Base-by-base conservation (phyloP, 2,329 filamentous ascomycete species). In the Verticillium dahliae region DNA sequence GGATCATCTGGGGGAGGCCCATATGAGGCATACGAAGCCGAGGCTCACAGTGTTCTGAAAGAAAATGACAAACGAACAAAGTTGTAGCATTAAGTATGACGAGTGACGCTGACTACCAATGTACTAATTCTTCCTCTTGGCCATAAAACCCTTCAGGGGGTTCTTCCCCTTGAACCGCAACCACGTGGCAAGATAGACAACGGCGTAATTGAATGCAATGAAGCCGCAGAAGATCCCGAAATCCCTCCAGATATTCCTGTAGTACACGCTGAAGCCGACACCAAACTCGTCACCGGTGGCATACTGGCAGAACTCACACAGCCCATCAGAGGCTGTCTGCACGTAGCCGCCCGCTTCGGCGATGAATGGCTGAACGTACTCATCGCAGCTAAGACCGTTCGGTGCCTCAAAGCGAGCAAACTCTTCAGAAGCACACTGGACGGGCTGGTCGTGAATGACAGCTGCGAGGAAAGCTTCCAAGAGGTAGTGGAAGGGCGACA, bases 401-500 rank as follows among this genome's bases (percentile, higher is more conserved):
- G 89, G 89, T 0, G 87, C 74, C 1, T 74, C 69, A 70, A 90
- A 90, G 7, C 78, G 77, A 0, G 87, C 85, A 37, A 86, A 80
- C 68, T 91, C 88, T 1, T 75, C 74, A 4, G 75, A 63, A 0
- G 78, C 73, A 63, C 88, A 91, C 6, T 70, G 63, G 15, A 91
- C 80, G 0, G 81, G 79, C 18, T 86, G 75, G 0, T 80, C 74
- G 63, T 87, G 80, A 0, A 83, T 78, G 0, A 84, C 75, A 14
- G 82, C 80, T 0, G 78, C 83, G 1, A 91, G 75, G 59, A 89
- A 80, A 0, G 80, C 86, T 67, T 88, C 85, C 2, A 91, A 73
- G 0, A 90, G 78, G 66, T 90, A 90, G 63, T 84, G 82, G 72
- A 89, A 89, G 0, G 88, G 88, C 0, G 86, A 86, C 27, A 90